Evolutionary conservation across 2,329 filamentous ascomycete species (phyloP).

Genomic region (Myriosclerotinia curreyana): DNA sequence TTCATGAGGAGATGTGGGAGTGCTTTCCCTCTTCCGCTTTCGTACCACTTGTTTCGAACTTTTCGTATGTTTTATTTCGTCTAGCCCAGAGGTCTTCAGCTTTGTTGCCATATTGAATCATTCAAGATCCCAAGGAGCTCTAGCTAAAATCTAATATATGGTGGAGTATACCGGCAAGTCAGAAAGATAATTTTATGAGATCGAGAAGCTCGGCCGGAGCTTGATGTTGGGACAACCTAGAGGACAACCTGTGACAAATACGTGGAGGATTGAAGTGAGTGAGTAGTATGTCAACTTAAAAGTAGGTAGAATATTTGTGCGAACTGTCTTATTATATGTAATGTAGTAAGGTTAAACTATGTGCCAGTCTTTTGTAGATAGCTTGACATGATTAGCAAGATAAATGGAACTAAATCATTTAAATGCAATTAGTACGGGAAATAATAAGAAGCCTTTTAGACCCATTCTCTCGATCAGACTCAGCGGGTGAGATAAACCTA

Average conservation of each 20-base stretch:
- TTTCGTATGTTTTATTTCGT: not conserved
- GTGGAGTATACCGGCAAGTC: not conserved
- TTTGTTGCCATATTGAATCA: not conserved
- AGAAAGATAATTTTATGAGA: not conserved
- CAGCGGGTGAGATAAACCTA: conserved; percentile 5
- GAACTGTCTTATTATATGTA: too few relatives aligned
- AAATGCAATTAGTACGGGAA: too few relatives aligned
- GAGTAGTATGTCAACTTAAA: too few relatives aligned
- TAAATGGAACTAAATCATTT: too few relatives aligned
- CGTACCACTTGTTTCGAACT: not conserved
- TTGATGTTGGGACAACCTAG: too few relatives aligned
- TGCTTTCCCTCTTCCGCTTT: conserved; percentile 14
- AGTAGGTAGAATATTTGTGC: too few relatives aligned
- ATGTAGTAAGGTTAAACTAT: too few relatives aligned
- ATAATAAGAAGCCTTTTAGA: too few relatives aligned
- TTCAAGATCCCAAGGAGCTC: not conserved
- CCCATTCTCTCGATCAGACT: not conserved
- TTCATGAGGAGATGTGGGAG: conserved; percentile 5
- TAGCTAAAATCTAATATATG: not conserved
- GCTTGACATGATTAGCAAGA: too few relatives aligned
- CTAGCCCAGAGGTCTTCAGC: not conserved
- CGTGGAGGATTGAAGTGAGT: too few relatives aligned
- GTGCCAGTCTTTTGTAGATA: too few relatives aligned
- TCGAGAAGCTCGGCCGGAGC: not conserved
- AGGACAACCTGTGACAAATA: too few relatives aligned